A percentile compares a stretch with the other conserved stretches of the same genome.
These are phyloP conservation scores for Phanerochaete carnosa DNA, from an alignment of 768 basidiomycete genomes.

Conservation along the genomic window DNA sequence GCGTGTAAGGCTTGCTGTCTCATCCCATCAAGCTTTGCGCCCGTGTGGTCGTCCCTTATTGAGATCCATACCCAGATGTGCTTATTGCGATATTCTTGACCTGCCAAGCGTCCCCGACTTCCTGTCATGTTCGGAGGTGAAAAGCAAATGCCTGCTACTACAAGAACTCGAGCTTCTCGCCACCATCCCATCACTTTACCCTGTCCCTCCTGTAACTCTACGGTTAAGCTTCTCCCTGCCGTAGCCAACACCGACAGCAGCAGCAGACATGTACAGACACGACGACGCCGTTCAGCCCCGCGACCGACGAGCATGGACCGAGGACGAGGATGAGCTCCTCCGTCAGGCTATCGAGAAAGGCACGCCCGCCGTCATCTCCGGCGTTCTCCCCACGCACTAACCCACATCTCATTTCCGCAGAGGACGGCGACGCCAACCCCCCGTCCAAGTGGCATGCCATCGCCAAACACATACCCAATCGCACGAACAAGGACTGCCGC, in stretches of 20 bases:
- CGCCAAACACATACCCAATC: slow-evolving; percentile 57
- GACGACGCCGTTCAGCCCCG: slow-evolving; percentile 14
- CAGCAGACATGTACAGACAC: slow-evolving; percentile 11
- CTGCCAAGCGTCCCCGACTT: slow-evolving; percentile 12
- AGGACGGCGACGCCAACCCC: slow-evolving; percentile 53
- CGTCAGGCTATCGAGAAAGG: slow-evolving; percentile 18
- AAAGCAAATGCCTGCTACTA: slow-evolving; percentile 12
- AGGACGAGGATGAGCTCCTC: slow-evolving; percentile 20
- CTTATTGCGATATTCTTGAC: slow-evolving; percentile 16
- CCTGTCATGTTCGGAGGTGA: slow-evolving; percentile 14
- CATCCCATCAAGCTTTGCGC: slow-evolving; percentile 8
- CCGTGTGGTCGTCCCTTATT: slow-evolving; percentile 14
- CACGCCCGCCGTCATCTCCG: background rate
- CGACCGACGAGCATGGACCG: slow-evolving; percentile 19
- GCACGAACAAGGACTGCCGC: slow-evolving; percentile 63
- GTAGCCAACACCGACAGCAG: background rate
- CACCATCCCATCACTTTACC: slow-evolving; percentile 12
- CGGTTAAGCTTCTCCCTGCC: background rate
- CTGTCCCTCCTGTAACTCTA: background rate
- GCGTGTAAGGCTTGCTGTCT: slow-evolving; percentile 6
- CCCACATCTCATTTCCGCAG: slow-evolving; percentile 28
- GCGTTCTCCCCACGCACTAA: background rate
- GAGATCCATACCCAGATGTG: slow-evolving; percentile 13
- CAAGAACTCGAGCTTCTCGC: slow-evolving; percentile 9
- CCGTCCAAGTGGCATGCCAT: slow-evolving; percentile 64